These are phyloP conservation scores for Aspergillus hortae DNA, from an alignment of 2,329 filamentous ascomycete genomes.

Conservation along the genomic window DNA sequence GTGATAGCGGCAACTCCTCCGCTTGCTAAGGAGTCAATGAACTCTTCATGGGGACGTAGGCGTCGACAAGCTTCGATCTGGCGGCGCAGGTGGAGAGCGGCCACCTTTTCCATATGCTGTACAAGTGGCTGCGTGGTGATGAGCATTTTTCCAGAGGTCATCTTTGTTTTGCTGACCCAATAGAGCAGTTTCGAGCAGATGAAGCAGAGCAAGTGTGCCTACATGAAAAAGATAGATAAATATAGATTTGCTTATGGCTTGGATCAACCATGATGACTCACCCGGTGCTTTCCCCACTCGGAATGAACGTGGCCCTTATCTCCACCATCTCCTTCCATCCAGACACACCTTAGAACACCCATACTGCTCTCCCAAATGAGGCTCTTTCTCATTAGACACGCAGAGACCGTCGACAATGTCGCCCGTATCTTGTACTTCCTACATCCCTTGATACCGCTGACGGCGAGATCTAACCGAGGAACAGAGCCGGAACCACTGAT, in stretches of 20 bases:
- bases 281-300: not conserved
- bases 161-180: not conserved
- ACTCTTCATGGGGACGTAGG: not conserved
- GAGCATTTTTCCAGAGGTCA: not conserved
- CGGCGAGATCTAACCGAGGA: not conserved
- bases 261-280: not conserved
- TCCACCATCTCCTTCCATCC: not conserved
- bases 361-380: not conserved
- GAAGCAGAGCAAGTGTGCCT: too few relatives aligned
- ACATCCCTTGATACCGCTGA: not conserved
- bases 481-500: not conserved
- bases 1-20: conserved; percentile 13
- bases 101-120: not conserved
- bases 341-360: not conserved
- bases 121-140: not conserved
- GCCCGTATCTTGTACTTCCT: not conserved
- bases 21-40: not conserved
- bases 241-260: not conserved
- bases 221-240: too few relatives aligned
- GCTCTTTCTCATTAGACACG: not conserved
- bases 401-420: not conserved
- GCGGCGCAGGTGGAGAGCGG: not conserved
- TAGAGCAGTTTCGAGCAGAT: not conserved
- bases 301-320: not conserved
- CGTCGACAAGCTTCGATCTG: not conserved